Evolutionary conservation across 1,284 basidiomycete genomes (phyloP), one percentile per base, ranked within the genome.

Genomic region (Microbotryum saponariae): DNA sequence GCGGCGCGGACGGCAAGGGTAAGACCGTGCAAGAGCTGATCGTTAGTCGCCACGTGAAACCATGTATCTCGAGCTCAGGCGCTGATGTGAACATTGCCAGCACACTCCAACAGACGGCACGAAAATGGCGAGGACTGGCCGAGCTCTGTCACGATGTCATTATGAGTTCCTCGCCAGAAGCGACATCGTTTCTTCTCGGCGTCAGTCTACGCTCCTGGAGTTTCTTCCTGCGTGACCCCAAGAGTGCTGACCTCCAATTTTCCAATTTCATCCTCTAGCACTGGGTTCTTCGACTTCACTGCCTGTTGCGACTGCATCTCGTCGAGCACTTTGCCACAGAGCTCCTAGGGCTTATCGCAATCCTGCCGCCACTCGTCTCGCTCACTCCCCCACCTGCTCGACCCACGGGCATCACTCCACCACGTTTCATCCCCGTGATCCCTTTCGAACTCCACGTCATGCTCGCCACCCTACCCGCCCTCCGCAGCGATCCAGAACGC

Each of bases 371-470:
- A 79, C 80, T 51, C 67, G 74, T 44, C 83, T 80, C 74, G 76
- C 85, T 52, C 49, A 18, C 31, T n/a, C 42, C 44, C 18, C 53
- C 53, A 29, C 42, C 42, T 25, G 7, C 23, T 29, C 27, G 6
- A 21, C 54, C 46, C 16, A 33, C 23, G 27, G 31, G 3, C 3
- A 6, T 16, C 27, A 46, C 33, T n/a, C n/a, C 37, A 23, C 56
- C 54, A 6, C 53, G 12, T 10, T 82, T 83, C 69, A 82, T 83
- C 33, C 77, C 80, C 54, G 60, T 84, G 58, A 77, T 89, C 51
- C 88, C 87, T 7, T 90, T 89, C 71, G 88, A 89, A 74, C 79
- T 90, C 63, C 85, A 86, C 71, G 84, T 90, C 56, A 82, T 89
- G 75, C 77, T 83, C 48, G 82, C 85, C 8, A 80, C 37, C 7